phyloP scores from a whole-genome alignment of 495 filamentous ascomycete species.

The Penicillium cinerascens region DNA sequence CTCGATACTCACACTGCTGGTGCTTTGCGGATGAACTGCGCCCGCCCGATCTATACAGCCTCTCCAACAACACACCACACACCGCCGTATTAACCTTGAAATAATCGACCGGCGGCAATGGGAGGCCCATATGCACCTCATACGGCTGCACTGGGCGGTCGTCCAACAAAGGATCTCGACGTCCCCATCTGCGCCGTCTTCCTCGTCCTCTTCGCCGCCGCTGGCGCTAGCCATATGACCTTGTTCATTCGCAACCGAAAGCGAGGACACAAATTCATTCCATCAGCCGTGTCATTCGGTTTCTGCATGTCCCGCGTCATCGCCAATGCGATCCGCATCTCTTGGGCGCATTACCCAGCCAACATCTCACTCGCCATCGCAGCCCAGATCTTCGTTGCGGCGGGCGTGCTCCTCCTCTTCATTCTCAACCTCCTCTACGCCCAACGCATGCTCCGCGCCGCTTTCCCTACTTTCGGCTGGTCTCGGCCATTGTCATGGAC shows the following conservation, averaged over 20 bases:
- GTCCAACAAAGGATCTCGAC: conserved; percentile 55
- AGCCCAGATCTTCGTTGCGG: conserved; percentile 68
- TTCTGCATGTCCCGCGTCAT: conserved; percentile 73
- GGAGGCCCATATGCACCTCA: conserved; percentile 39
- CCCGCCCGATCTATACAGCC: too few species aligned
- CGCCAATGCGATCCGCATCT: conserved; percentile 62
- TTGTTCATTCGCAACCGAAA: conserved; percentile 58
- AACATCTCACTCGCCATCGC: conserved; percentile 62
- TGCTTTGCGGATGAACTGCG: neutral
- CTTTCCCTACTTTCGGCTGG: conserved; percentile 71
- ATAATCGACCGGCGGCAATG: neutral
- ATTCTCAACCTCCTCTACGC: conserved; percentile 76
- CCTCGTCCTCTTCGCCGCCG: conserved; percentile 57
- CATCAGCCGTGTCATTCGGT: conserved; percentile 65
- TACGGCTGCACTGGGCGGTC: conserved; percentile 55
- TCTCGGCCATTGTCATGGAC: conserved; percentile 39
- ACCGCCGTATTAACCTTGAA: neutral
- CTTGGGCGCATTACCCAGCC: conserved; percentile 34
- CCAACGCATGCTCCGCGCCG: conserved; percentile 71
- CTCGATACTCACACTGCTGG: neutral
- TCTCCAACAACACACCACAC: neutral
- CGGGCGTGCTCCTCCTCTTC: conserved; percentile 76
- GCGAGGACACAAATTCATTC: conserved; percentile 64
- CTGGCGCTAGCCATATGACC: conserved; percentile 60
- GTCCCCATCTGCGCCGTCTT: conserved; percentile 64